Evolutionary conservation across 371 early-diverging fungal species (phyloP).

Genomic region (Choanephora cucurbitarum): DNA sequence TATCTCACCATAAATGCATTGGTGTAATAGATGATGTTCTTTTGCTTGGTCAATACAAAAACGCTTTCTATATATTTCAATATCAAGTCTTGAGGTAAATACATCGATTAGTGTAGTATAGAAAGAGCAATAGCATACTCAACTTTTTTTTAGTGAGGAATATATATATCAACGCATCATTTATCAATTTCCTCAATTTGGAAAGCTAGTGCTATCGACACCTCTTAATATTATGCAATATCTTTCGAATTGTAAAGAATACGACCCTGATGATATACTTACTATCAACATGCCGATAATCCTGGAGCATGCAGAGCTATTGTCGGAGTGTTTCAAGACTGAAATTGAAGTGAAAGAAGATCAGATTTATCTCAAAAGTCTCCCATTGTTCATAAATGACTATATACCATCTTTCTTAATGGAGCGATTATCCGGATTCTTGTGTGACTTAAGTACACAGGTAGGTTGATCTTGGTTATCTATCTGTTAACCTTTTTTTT

Average conservation of each 20-base stretch:
- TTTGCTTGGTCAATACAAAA: constrained; percentile 72
- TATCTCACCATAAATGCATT: constrained; percentile 70
- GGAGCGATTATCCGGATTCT: constrained; percentile 76
- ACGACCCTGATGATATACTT: too few species aligned
- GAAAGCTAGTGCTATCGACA: constrained; percentile 58
- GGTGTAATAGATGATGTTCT: constrained; percentile 66
- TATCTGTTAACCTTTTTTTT: too few species aligned
- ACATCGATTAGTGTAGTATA: too few species aligned
- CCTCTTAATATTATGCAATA: constrained; percentile 55
- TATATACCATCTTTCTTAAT: constrained; percentile 63
- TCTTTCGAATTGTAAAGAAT: too few species aligned
- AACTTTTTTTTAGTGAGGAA: constrained; percentile 52
- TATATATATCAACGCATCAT: constrained; percentile 79
- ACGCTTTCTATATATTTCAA: constrained; percentile 72
- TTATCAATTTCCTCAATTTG: constrained; percentile 75
- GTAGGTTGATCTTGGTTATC: constrained; percentile 12
- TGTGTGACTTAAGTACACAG: constrained; percentile 68
- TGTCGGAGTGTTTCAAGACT: background rate
- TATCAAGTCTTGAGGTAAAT: constrained; percentile 60
- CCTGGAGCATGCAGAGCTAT: too few species aligned
- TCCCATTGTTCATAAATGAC: constrained; percentile 72
- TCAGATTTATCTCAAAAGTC: background rate
- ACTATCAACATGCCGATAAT: too few species aligned
- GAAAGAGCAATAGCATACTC: background rate
- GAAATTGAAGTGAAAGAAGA: background rate